Base-by-base conservation (phyloP, 306 rosid genomes). In the Pterocarpus macrocarpus region DNA sequence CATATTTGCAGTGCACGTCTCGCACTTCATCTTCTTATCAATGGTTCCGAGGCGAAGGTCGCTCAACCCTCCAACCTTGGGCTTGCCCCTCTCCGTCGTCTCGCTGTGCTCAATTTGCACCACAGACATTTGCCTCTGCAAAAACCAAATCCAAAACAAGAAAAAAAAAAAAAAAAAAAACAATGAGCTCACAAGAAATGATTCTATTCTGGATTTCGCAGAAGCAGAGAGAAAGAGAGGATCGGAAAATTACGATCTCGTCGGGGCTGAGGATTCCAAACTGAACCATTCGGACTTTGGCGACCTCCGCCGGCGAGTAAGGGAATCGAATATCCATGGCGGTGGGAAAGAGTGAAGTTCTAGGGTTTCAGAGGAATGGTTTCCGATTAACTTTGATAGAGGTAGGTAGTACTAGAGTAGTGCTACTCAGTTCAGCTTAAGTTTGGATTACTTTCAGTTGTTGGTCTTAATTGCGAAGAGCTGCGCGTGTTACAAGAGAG, bases 41-140 rank as follows among this genome's bases (percentile, higher is more conserved):
- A 93, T 96, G 5, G 99, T 96, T 11, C 99, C 99, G 1, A 96
- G 92, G 65, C 98, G 86, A 15, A 97, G 97, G 72, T 96, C 99
- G 47, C 99, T 96, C 70, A 96, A 79, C 45, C 99, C 99, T 22
- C 86, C 97, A 56, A 89, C 50, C 86, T 96, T 96, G 1, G 99
- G 98, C 80, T 95, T 95, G 0, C 99, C 99, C 59, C 93, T 85
- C 87, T 91, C 87, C 73, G 94, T 95, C 0, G 99, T 95, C 90
- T 95, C 99, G 6, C 97, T 85, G 43, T 93, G 97, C 86, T 93
- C 98, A 73, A 95, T 90, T 89, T 90, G 97, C 76, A 95, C 96
- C 5, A 92, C 98, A 17, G 99, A 94, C 99, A 95, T 93, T 90
- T 95, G 99, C 81, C 99, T 87, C 99, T 95, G 98, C 57, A 50